These are phyloP conservation scores for Cordyceps farinosa DNA, from an alignment of 2,329 filamentous ascomycete species.

Conservation along the genomic window DNA sequence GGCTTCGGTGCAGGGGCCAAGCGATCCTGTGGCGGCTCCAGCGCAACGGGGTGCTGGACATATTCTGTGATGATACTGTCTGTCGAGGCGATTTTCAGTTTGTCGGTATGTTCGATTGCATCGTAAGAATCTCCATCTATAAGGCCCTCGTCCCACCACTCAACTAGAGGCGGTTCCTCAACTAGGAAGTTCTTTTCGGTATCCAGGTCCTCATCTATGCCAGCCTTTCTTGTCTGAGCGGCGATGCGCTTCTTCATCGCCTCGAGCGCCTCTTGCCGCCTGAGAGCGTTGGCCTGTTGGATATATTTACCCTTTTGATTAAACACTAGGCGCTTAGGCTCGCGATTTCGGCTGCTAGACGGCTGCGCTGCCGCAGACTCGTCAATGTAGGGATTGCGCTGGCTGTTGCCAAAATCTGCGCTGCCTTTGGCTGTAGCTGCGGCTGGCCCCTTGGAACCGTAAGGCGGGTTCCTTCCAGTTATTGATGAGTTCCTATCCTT, in stretches of 20 bases:
- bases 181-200: constrained; percentile 87
- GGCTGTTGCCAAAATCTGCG: constrained; percentile 15
- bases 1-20: constrained; percentile 75
- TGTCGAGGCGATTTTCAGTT: constrained; percentile 69
- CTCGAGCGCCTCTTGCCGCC: constrained; percentile 83
- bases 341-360: constrained; percentile 56
- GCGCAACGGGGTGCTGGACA: constrained; percentile 85
- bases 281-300: constrained; percentile 83
- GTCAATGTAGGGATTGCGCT: constrained; percentile 77
- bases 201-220: constrained; percentile 86
- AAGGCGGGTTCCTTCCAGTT: not conserved
- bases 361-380: constrained; percentile 60
- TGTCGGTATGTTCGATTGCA: constrained; percentile 59
- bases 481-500: not conserved
- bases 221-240: constrained; percentile 80
- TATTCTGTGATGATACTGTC: constrained; percentile 88
- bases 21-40: constrained; percentile 89
- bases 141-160: constrained; percentile 97
- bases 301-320: constrained; percentile 98
- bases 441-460: constrained; percentile 26
- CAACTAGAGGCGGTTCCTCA: constrained; percentile 77
- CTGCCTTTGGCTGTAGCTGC: not conserved
- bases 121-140: constrained; percentile 73
- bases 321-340: constrained; percentile 77
- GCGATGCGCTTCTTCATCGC: constrained; percentile 93